phyloP scores from a whole-genome alignment of 164 flowering plant species.

The Tetrastigma voinierianum region DNA sequence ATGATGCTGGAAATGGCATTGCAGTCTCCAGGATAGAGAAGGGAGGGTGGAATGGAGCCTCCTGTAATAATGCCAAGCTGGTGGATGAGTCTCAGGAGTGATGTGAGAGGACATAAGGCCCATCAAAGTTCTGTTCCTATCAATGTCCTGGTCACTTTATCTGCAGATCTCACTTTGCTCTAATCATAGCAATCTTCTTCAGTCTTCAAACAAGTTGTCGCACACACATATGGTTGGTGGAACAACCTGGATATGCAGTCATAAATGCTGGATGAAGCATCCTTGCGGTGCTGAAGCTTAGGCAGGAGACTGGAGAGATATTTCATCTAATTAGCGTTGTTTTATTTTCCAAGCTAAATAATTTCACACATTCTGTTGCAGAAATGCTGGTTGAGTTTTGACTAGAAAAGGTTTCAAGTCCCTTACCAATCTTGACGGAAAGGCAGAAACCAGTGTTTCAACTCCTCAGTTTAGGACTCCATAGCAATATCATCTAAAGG shows the following conservation, averaged over 20 bases:
- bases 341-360: not conserved
- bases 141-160: not conserved
- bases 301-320: not conserved
- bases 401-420: not conserved
- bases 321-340: not conserved
- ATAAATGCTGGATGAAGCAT: not conserved
- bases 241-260: not conserved
- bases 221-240: not conserved
- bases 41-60: not conserved
- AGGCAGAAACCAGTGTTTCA: not conserved
- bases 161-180: not conserved
- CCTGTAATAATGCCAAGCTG: not conserved
- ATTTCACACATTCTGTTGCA: not conserved
- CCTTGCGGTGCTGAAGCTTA: not conserved
- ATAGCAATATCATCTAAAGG: slow-evolving; percentile 6
- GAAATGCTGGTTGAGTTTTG: not conserved
- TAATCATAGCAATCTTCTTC: not conserved
- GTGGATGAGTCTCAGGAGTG: slow-evolving; percentile 7
- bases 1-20: not conserved
- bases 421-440: slow-evolving; percentile 1
- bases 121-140: not conserved
- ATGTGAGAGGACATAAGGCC: not conserved
- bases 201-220: not conserved
- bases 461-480: not conserved
- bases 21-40: slow-evolving; percentile 5